These are phyloP conservation scores for Starmerella vaccinii DNA, from an alignment of 805 yeast genomes.

Conservation along the genomic window DNA sequence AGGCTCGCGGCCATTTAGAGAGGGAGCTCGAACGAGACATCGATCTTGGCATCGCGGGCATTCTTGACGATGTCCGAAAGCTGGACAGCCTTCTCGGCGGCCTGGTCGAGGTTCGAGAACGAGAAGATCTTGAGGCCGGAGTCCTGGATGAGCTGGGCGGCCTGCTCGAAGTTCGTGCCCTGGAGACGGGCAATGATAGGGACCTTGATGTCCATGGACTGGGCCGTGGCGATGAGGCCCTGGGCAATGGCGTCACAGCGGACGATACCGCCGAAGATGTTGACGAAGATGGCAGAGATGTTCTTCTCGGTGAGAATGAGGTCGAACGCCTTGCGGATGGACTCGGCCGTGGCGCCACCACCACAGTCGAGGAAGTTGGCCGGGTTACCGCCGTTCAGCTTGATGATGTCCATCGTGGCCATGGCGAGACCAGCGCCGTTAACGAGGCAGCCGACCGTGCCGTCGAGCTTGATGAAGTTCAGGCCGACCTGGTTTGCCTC, in stretches of 20 bases:
- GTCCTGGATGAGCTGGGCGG: conserved; percentile 71
- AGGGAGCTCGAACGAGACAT: conserved; percentile 42
- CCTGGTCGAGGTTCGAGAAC: conserved; percentile 87
- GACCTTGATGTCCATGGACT: conserved; percentile 76
- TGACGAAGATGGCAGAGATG: conserved; percentile 92
- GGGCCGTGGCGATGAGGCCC: conserved; percentile 92
- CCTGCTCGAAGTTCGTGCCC: conserved; percentile 91
- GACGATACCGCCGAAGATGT: conserved; percentile 98
- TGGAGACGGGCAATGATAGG: conserved; percentile 98
- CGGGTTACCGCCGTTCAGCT: conserved; percentile 96
- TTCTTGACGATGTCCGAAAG: conserved; percentile 44
- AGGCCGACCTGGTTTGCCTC: conserved; percentile 81
- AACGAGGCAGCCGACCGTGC: conserved; percentile 96
- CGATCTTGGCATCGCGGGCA: conserved; percentile 42
- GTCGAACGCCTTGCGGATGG: conserved; percentile 93
- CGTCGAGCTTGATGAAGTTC: conserved; percentile 95
- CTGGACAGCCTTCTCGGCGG: conserved; percentile 89
- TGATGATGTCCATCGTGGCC: conserved; percentile 99
- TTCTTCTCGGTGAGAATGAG: conserved; percentile 79
- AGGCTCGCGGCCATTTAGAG: too few species aligned
- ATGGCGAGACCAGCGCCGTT: conserved; percentile 99
- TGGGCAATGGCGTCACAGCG: conserved; percentile 98
- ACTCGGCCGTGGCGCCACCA: conserved; percentile 99
- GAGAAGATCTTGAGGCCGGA: conserved; percentile 90
- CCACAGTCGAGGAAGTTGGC: conserved; percentile 99